phyloP scores from a whole-genome alignment of 768 basidiomycete genomes.

The Trametes gibbosa region DNA sequence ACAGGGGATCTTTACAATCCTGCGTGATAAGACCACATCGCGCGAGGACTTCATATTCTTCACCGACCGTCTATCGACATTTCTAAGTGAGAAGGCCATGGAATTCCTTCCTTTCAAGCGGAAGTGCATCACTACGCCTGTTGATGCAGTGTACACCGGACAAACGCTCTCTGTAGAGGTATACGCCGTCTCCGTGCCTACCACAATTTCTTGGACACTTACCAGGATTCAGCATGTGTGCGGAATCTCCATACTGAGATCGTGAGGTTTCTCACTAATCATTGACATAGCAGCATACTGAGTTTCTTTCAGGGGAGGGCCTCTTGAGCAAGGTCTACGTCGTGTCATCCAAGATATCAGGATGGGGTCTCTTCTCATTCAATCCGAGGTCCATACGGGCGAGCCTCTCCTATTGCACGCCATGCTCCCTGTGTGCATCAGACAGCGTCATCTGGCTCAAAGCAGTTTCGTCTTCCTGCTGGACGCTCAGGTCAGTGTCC shows the following conservation, averaged over 20 bases:
- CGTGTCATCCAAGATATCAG: slow-evolving; percentile 84
- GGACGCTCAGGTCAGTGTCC: slow-evolving; percentile 69
- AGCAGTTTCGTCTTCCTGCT: slow-evolving; percentile 83
- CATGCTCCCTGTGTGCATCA: slow-evolving; percentile 73
- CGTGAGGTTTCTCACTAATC: slow-evolving; percentile 46
- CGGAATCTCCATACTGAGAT: slow-evolving; percentile 86
- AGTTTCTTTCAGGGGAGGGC: slow-evolving; percentile 62
- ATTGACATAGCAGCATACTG: slow-evolving; percentile 2
- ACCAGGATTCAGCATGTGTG: slow-evolving; percentile 59
- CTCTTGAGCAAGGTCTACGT: slow-evolving; percentile 87
- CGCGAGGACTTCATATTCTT: slow-evolving; percentile 93
- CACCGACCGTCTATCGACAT: slow-evolving; percentile 79
- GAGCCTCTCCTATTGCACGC: slow-evolving; percentile 86
- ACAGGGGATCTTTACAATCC: slow-evolving; percentile 86
- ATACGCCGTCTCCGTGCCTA: not conserved
- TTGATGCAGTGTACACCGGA: slow-evolving; percentile 54
- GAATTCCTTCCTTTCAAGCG: slow-evolving; percentile 72
- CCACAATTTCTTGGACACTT: not conserved
- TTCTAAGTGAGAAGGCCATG: slow-evolving; percentile 82
- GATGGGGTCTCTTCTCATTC: slow-evolving; percentile 87
- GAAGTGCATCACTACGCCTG: slow-evolving; percentile 66
- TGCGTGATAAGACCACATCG: slow-evolving; percentile 68
- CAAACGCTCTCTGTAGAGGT: slow-evolving; percentile 62
- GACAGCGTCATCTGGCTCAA: slow-evolving; percentile 59
- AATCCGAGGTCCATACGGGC: slow-evolving; percentile 78